Evolutionary conservation across 1,139 yeast species (phyloP), one percentile per base, ranked within the genome.

Genomic region (Trichomonascaceae sp.): DNA sequence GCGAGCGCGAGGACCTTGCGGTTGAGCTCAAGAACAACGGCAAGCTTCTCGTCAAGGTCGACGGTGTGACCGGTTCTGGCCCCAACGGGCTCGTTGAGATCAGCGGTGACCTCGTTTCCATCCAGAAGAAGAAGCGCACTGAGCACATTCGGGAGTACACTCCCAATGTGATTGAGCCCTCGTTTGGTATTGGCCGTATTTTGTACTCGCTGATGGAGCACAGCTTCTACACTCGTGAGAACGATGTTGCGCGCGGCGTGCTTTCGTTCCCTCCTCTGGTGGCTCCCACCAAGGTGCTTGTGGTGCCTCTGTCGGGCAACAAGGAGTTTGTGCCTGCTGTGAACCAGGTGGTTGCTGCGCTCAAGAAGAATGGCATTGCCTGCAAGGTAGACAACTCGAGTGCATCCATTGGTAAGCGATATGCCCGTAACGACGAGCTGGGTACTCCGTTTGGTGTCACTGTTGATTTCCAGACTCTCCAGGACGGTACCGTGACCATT

Each of bases 391-490:
- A 92, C 59, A 98, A 92, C 59, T 85, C 97, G 13, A 80, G 93
- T 52, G 97, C 95, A 25, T 84, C 97, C 20, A 89, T 92, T 51
- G 99, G 99, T 65, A 84, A 87, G 69, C 80, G 99, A 66, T 92
- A 92, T 54, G 87, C 98, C 42, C 82, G 99, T 68, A 92, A 92
- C 60, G 99, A 92, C 61, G 99, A 92, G 65, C 74, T 92, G 59
- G 99, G 99, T 61, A 92, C 98, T 39, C 98, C 99, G 48, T 92
- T 89, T 55, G 99, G 99, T 61, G 74, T 92, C 59, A 92, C 99
- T 45, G 80, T 92, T 50, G 99, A 92, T 62, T 92, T 92, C 60
- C 97, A 92, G 45, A 78, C 95, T 35, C 73, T 80, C 43, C 75
- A 80, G 58, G 97, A 92, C 54, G 74, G 75, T 35, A 77, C 96